Base-by-base conservation (phyloP, 208 protist genomes). In the Crithidia sp. region DNA sequence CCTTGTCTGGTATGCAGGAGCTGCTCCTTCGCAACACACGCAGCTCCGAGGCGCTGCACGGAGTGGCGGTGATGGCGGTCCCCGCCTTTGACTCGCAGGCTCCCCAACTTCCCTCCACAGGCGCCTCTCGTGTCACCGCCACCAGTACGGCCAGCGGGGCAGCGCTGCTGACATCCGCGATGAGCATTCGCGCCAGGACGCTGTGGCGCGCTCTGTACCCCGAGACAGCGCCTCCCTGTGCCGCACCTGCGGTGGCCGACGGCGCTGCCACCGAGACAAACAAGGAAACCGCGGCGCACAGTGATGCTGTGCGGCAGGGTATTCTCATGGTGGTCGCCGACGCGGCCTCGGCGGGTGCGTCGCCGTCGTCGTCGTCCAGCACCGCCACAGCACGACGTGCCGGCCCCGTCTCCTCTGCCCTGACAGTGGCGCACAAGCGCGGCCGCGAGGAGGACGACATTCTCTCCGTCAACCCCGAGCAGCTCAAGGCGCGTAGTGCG, bases 121-220 rank as follows among this genome's bases (percentile, higher is more conserved):
- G 39, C 17, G 19, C 39, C 52, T 13, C 67, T 54, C 13, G 16
- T 40, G 8, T 45, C 44, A 44, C 8, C 10, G 9, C 9, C 52
- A 28, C 12, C 66, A 64, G 41, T 40, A 62, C 3, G 7, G 53
- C 41, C 9, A 40, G 8, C 7, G 16, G 17, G 53, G 44, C 10
- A 7, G 67, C 69, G 12, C 52, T 77, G 5, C 40, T 69, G 16
- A 62, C 44, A 2, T 58, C 50, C 0, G 87, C 74, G 3, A 78
- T 83, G 71, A 56, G 52, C 7, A 47, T 87, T 28, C 84, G 87
- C 16, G 73, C 75, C 5, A 64, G 81, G 13, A 67, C 68, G 7
- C 73, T 95, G 16, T 79, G 79, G 53, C 85, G 85, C 36, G 37
- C 77, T 28, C 64, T 84, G 28, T 88, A 85, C 65, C 83, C 85